These are phyloP conservation scores for Nyctanthes arbortristis DNA, from an alignment of 257 asterid species.

Conservation along the genomic window DNA sequence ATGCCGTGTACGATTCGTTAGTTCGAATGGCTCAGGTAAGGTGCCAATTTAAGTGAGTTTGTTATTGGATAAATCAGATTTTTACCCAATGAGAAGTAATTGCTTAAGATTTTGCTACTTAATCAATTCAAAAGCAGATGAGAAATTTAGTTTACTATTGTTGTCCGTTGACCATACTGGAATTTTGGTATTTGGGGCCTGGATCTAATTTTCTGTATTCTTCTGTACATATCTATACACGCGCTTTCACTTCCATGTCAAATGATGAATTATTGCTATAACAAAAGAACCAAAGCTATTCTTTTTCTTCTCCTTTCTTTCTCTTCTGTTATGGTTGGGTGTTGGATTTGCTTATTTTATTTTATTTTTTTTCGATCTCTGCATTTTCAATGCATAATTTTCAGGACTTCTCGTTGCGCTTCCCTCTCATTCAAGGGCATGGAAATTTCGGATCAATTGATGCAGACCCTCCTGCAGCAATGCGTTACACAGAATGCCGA, in stretches of 20 bases:
- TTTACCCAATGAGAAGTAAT: slow-evolving; percentile 12
- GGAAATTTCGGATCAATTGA: slow-evolving; percentile 98
- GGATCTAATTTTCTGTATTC: slow-evolving; percentile 2
- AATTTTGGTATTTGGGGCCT: not conserved
- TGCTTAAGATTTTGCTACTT: not conserved
- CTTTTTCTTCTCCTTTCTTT: not conserved
- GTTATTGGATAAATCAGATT: slow-evolving; percentile 13
- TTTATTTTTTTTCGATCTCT: too few species aligned
- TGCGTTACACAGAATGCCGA: slow-evolving; percentile 99
- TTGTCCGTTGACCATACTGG: not conserved
- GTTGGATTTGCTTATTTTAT: slow-evolving; percentile 19
- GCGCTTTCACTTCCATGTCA: slow-evolving; percentile 13
- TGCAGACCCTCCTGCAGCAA: slow-evolving; percentile 99
- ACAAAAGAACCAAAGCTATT: not conserved
- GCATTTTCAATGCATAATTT: slow-evolving; percentile 14
- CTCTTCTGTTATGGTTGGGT: not conserved
- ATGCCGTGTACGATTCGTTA: slow-evolving; percentile 93
- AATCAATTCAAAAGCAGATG: slow-evolving; percentile 15
- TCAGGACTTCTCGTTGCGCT: slow-evolving; percentile 97
- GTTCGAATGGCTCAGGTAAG: slow-evolving; percentile 99
- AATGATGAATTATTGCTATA: slow-evolving; percentile 7
- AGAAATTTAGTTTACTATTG: slow-evolving; percentile 3
- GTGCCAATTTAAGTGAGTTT: slow-evolving; percentile 9
- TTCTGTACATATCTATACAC: slow-evolving; percentile 8
- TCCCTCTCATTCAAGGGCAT: slow-evolving; percentile 94